Percentiles rank a stretch among this genome's conserved stretches.
These are phyloP conservation scores for Apiospora hydei DNA, from an alignment of 2,329 filamentous ascomycete genomes.

Conservation along the genomic window DNA sequence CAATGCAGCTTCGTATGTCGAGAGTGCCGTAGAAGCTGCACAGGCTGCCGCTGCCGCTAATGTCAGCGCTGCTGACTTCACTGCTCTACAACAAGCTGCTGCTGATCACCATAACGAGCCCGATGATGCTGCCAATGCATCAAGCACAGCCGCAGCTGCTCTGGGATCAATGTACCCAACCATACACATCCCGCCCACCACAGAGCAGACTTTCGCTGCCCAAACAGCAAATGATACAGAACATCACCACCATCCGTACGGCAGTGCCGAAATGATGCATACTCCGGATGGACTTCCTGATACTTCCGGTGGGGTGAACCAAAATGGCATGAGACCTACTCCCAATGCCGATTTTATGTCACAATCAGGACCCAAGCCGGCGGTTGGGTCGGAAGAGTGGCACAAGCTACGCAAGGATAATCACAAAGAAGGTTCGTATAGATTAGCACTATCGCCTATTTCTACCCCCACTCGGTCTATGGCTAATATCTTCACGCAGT, in stretches of 20 bases:
- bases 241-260: conserved; percentile 43
- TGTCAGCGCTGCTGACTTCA: conserved; percentile 62
- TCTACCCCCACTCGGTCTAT: neutral
- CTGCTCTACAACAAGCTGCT: conserved; percentile 62
- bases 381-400: conserved; percentile 97
- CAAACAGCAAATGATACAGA: conserved; percentile 51
- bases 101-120: conserved; percentile 48
- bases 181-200: conserved; percentile 63
- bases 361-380: conserved; percentile 71
- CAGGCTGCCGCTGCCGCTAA: conserved; percentile 48
- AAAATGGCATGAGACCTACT: conserved; percentile 49
- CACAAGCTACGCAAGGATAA: conserved; percentile 97
- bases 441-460: neutral
- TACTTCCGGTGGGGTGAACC: conserved; percentile 38
- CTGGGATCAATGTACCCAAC: conserved; percentile 66
- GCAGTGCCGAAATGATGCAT: conserved; percentile 45
- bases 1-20: conserved; percentile 58
- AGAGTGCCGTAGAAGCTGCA: conserved; percentile 58
- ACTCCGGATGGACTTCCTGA: conserved; percentile 44
- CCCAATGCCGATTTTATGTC: conserved; percentile 46
- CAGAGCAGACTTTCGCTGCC: conserved; percentile 66
- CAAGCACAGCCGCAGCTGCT: conserved; percentile 66
- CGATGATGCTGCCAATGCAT: conserved; percentile 60
- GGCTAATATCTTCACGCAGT: conserved; percentile 61
- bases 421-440: conserved; percentile 92